phyloP scores from a whole-genome alignment of 768 basidiomycete species.

The Lactarius hengduanensis region DNA sequence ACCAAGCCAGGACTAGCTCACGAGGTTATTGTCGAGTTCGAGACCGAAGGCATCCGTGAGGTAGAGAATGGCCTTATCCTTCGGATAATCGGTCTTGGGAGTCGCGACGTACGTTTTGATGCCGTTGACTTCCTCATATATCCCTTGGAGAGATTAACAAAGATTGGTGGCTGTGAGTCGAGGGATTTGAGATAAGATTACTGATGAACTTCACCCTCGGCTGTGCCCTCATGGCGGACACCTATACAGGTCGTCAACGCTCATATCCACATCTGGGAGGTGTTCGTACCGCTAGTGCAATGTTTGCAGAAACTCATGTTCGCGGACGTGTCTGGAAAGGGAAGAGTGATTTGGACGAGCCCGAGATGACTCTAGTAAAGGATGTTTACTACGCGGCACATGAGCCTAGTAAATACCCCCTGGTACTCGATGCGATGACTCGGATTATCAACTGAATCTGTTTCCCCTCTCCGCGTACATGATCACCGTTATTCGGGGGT shows the following conservation, averaged over 20 bases:
- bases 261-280: neutral
- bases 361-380: too few species aligned
- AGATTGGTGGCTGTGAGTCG: neutral
- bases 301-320: constrained; percentile 55
- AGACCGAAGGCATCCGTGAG: constrained; percentile 42
- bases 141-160: constrained; percentile 31
- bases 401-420: too few species aligned
- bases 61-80: constrained; percentile 44
- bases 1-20: constrained; percentile 15
- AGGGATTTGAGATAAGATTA: neutral
- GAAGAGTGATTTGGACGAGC: neutral
- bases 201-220: constrained; percentile 29
- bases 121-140: constrained; percentile 37
- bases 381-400: too few species aligned
- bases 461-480: too few species aligned
- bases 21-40: constrained; percentile 37
- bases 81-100: constrained; percentile 36
- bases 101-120: constrained; percentile 43
- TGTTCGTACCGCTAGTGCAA: constrained; percentile 50
- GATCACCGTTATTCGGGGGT: too few species aligned
- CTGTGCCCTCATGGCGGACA: constrained; percentile 39
- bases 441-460: too few species aligned
- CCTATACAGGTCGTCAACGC: constrained; percentile 26
- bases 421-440: too few species aligned
- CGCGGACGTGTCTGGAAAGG: neutral